Percentiles rank a stretch among this genome's conserved stretches.
These are phyloP conservation scores for Ustilago bromivora DNA, from an alignment of 1,284 basidiomycete genomes.

Conservation along the genomic window DNA sequence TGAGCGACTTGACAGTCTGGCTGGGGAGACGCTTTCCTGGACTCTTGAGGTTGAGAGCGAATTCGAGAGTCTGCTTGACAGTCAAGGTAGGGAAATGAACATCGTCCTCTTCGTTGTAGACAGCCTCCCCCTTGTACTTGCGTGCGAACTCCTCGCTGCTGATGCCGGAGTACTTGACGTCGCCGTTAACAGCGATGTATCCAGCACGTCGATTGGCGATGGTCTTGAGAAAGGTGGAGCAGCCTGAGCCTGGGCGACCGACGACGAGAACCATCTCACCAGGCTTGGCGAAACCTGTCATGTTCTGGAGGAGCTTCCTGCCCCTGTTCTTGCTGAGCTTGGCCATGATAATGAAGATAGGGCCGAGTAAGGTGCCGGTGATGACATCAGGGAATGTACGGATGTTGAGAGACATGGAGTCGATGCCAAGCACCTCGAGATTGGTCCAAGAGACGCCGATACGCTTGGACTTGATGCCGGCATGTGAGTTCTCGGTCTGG, in stretches of 20 bases:
- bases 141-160: constrained; percentile 74
- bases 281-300: constrained; percentile 71
- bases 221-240: constrained; percentile 74
- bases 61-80: constrained; percentile 56
- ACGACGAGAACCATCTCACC: constrained; percentile 76
- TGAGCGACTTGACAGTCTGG: constrained; percentile 29
- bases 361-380: constrained; percentile 57
- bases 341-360: constrained; percentile 60
- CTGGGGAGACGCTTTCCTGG: constrained; percentile 59
- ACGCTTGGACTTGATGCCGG: constrained; percentile 54
- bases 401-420: constrained; percentile 55
- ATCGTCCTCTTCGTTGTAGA: constrained; percentile 60
- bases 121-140: constrained; percentile 51
- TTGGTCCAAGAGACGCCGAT: constrained; percentile 59
- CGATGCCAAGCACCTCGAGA: constrained; percentile 50
- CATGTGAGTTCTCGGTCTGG: constrained; percentile 75
- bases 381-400: constrained; percentile 69
- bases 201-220: constrained; percentile 73
- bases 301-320: constrained; percentile 45
- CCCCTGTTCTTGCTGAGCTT: constrained; percentile 15
- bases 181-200: constrained; percentile 61
- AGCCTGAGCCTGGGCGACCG: constrained; percentile 75
- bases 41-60: constrained; percentile 56
- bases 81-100: constrained; percentile 56
- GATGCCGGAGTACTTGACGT: constrained; percentile 70